Evolutionary conservation across 108 stramenopile genomes (phyloP), one percentile per base, ranked within the genome.

Genomic region (Pseudonitzschia multiseries): DNA sequence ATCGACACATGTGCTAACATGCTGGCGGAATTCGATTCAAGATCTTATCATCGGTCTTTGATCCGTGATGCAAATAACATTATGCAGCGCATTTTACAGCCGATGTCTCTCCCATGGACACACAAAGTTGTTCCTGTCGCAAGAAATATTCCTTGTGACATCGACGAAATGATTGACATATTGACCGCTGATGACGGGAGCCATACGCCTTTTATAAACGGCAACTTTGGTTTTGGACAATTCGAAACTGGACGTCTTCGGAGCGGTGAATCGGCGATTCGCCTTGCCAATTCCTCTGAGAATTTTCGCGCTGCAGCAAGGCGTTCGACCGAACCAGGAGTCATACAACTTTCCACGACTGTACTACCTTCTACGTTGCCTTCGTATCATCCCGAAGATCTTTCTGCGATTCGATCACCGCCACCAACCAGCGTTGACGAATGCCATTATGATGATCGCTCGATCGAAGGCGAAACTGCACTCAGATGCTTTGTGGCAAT

Each of bases 91-190:
- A 56, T 79, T 13, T 41, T 85, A 12, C 54, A 73, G 8, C 84
- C 84, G 8, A 73, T 82, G 72, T 48, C 75, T 50, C 71, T 85
- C 18, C 84, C 84, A 20, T 85, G 84, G 84, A 61, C 43, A 28
- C 84, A 84, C 70, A 46, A 70, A 20, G 66, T 64, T 1, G 36
- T 42, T 22, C 80, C 76, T 31, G 73, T 80, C 15, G 72, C 79
- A 26, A 89, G 84, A 61, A 88, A 84, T 32, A 83, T 93, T 65
- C 86, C 92, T 22, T 75, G 86, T 51, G 92, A 93, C 69, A 88
- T 93, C 54, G 92, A 93, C 70, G 91, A 92, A 10, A 77, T 92
- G 71, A 74, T 79, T 44, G 86, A 74, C 44, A 68, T 92, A 8
- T 70, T 87, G 21, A 81, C 83, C 69, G 82, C 69, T 18, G 82